Evolutionary conservation across 78 protist species (phyloP).

Genomic region (Dictyostelium intermedium): DNA sequence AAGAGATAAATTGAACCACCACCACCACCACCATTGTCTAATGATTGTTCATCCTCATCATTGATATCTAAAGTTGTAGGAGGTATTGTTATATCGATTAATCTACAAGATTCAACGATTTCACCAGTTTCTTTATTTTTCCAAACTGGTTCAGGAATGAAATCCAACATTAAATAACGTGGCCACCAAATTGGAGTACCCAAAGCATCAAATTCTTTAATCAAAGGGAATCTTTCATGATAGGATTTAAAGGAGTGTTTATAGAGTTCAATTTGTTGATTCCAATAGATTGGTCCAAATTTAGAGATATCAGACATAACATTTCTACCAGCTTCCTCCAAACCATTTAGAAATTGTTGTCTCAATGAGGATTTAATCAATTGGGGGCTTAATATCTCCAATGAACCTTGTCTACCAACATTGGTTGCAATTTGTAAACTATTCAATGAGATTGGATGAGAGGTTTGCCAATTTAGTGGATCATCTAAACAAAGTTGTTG

Average conservation of each 20-base stretch:
- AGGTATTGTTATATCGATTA: slow-evolving; percentile 5
- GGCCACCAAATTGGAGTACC: slow-evolving; percentile 81
- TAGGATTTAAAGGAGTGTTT: slow-evolving; percentile 1
- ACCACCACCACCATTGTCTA: neutral
- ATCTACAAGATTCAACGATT: neutral
- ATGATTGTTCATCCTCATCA: neutral
- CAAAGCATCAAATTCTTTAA: slow-evolving; percentile 37
- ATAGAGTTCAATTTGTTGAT: slow-evolving; percentile 1
- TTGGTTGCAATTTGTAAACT: slow-evolving; percentile 79
- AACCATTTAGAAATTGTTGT: neutral
- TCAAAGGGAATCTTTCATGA: slow-evolving; percentile 46
- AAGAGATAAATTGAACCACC: neutral
- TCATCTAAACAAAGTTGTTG: neutral
- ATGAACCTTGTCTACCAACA: slow-evolving; percentile 78
- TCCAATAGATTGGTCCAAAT: slow-evolving; percentile 71
- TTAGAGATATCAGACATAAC: slow-evolving; percentile 41
- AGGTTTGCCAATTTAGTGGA: slow-evolving; percentile 46
- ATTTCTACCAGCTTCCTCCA: slow-evolving; percentile 43
- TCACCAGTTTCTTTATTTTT: neutral
- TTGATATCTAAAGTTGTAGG: neutral
- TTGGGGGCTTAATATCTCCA: slow-evolving; percentile 24
- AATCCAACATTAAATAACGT: slow-evolving; percentile 75
- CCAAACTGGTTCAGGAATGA: slow-evolving; percentile 76
- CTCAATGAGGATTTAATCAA: neutral
- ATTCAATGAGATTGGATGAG: slow-evolving; percentile 63